These are phyloP conservation scores for Tolypocladium cylindrosporum DNA, from an alignment of 2,329 filamentous ascomycete genomes.

Conservation along the genomic window DNA sequence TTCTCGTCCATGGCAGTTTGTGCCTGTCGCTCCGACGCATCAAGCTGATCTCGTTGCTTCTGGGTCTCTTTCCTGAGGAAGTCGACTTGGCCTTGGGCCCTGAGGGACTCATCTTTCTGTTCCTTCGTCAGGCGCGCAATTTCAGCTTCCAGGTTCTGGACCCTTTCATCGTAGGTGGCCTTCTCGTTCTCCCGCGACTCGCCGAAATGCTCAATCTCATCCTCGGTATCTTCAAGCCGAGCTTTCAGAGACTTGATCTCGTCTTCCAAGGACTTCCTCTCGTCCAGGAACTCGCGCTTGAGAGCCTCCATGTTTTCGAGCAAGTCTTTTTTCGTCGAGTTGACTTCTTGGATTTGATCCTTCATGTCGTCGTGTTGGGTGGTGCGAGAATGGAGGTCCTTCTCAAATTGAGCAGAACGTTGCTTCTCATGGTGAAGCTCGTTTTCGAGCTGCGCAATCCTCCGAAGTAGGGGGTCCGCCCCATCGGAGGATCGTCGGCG, in stretches of 20 bases:
- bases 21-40: conserved; percentile 47
- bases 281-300: conserved; percentile 77
- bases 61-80: conserved; percentile 51
- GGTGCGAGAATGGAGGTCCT: conserved; percentile 51
- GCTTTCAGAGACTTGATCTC: conserved; percentile 70
- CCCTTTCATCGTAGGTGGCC: conserved; percentile 55
- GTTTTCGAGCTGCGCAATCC: conserved; percentile 58
- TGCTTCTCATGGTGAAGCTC: conserved; percentile 70
- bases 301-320: conserved; percentile 90
- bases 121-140: conserved; percentile 53
- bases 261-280: conserved; percentile 71
- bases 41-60: conserved; percentile 48
- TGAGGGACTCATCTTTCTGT: conserved; percentile 45
- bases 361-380: conserved; percentile 52
- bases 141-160: conserved; percentile 61
- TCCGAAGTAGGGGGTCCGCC: conserved; percentile 34
- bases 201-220: conserved; percentile 77
- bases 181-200: conserved; percentile 79
- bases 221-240: conserved; percentile 79
- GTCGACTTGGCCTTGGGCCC: conserved; percentile 51
- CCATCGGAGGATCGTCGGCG: conserved; percentile 36
- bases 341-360: conserved; percentile 70
- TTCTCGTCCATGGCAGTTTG: conserved; percentile 44
- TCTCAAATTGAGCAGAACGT: conserved; percentile 54
- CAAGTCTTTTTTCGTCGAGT: conserved; percentile 87